Percentiles rank a stretch among this genome's conserved stretches.
These are phyloP conservation scores for Flaveria trinervia DNA, from an alignment of 129 eudicot species.

Conservation along the genomic window DNA sequence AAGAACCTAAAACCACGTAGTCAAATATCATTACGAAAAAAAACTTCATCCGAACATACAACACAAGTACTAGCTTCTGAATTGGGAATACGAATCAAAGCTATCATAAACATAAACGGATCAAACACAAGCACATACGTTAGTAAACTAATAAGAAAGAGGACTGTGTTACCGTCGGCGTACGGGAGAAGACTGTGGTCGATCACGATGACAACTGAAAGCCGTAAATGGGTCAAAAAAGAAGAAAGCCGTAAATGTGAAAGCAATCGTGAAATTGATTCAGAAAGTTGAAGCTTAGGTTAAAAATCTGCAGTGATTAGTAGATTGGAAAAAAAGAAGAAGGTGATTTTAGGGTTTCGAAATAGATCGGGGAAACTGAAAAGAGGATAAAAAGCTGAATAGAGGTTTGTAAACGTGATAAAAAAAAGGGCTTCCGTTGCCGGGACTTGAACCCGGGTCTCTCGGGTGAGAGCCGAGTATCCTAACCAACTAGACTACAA, in stretches of 20 bases:
- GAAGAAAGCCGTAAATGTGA: too few species aligned
- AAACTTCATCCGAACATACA: not conserved
- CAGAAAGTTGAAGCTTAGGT: not conserved
- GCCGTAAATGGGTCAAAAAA: not conserved
- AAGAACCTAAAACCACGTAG: not conserved
- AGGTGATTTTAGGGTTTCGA: not conserved
- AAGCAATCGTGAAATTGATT: not conserved
- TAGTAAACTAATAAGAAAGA: not conserved
- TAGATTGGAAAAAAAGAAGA: not conserved
- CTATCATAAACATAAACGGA: not conserved
- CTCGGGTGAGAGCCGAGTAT: conserved; percentile 99
- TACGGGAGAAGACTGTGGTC: not conserved
- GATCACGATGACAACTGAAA: not conserved
- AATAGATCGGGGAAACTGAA: not conserved
- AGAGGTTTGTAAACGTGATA: not conserved
- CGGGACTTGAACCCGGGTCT: conserved; percentile 99
- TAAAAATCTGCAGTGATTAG: not conserved
- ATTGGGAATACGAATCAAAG: not conserved
- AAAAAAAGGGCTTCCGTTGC: conserved; percentile 59
- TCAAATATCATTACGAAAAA: not conserved
- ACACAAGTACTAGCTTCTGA: not conserved
- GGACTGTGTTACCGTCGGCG: conserved; percentile 3
- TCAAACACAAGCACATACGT: not conserved
- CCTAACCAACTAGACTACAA: conserved; percentile 99
- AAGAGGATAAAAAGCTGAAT: not conserved